Conservation (phyloP, 78 protist species). For the Dictyostelium intermedium region DNA sequence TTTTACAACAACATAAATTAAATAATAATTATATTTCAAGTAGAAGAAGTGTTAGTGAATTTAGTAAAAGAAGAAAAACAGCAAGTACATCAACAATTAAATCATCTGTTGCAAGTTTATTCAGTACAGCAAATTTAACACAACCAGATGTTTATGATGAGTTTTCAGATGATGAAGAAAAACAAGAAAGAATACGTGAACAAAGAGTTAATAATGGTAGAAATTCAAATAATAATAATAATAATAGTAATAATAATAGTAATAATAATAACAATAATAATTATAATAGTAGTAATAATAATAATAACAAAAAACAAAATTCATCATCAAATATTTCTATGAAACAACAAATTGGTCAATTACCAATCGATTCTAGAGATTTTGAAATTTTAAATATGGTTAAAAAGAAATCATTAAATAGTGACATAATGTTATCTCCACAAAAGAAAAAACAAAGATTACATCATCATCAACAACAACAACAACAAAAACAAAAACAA, state of each 20-base stretch:
- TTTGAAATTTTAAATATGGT: neutral
- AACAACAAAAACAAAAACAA: neutral
- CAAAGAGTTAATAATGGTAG: neutral
- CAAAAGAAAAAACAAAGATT: neutral
- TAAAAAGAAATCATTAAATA: neutral
- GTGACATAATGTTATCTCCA: neutral
- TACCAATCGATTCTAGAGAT: neutral
- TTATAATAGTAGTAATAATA: neutral
- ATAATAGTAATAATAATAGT: neutral
- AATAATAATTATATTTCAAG: neutral
- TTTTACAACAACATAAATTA: neutral
- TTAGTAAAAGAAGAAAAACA: neutral
- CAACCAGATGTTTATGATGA: slow-evolving; percentile 22
- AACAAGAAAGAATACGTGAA: neutral
- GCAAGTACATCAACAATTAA: neutral
- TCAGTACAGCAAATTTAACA: neutral
- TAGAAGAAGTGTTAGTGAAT: neutral
- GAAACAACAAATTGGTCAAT: neutral
- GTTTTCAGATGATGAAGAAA: slow-evolving; percentile 30
- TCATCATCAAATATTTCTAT: neutral
- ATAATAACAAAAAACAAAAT: neutral
- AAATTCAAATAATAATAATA: neutral
- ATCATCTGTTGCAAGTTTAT: neutral
- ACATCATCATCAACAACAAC: too few relatives aligned
- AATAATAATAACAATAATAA: neutral